These are phyloP conservation scores for Debaryomyces prosopidis DNA, from an alignment of 805 yeast genomes.

Conservation along the genomic window DNA sequence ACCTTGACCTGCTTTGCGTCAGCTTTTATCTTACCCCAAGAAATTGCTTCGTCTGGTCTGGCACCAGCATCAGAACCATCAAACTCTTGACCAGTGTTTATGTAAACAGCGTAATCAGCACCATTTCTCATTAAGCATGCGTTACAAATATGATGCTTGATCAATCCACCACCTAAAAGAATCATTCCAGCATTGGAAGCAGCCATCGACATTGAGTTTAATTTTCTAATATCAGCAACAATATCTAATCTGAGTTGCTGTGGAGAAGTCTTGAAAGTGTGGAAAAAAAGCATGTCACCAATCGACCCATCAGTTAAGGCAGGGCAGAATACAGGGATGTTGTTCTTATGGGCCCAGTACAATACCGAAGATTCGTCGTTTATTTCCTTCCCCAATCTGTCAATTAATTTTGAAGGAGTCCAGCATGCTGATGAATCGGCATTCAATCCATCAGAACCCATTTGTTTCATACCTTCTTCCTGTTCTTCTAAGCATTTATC, in stretches of 20 bases:
- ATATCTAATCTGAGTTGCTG: slow-evolving; percentile 86
- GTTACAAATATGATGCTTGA: slow-evolving; percentile 96
- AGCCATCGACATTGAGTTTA: slow-evolving; percentile 93
- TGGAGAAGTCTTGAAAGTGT: slow-evolving; percentile 93
- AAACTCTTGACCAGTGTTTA: slow-evolving; percentile 97
- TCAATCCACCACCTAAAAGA: slow-evolving; percentile 92
- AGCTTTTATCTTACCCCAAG: slow-evolving; percentile 98
- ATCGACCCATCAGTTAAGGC: slow-evolving; percentile 97
- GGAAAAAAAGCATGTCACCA: slow-evolving; percentile 99
- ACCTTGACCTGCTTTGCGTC: slow-evolving; percentile 91
- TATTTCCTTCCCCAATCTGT: slow-evolving; percentile 92
- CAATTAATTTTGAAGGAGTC: slow-evolving; percentile 94
- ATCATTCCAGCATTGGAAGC: slow-evolving; percentile 95
- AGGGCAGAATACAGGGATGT: slow-evolving; percentile 96
- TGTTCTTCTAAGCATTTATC: slow-evolving; percentile 89
- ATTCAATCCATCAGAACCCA: slow-evolving; percentile 58
- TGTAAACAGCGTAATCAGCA: slow-evolving; percentile 96
- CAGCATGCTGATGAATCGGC: slow-evolving; percentile 69
- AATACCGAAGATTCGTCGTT: slow-evolving; percentile 90
- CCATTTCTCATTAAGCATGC: slow-evolving; percentile 99
- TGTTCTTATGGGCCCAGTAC: slow-evolving; percentile 97
- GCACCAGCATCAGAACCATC: slow-evolving; percentile 99
- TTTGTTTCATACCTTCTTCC: slow-evolving; percentile 54
- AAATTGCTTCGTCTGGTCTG: slow-evolving; percentile 96
- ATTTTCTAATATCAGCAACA: slow-evolving; percentile 88